Base-by-base conservation (phyloP, 2,329 filamentous ascomycete species). In the Emergomyces pasteurianus region DNA sequence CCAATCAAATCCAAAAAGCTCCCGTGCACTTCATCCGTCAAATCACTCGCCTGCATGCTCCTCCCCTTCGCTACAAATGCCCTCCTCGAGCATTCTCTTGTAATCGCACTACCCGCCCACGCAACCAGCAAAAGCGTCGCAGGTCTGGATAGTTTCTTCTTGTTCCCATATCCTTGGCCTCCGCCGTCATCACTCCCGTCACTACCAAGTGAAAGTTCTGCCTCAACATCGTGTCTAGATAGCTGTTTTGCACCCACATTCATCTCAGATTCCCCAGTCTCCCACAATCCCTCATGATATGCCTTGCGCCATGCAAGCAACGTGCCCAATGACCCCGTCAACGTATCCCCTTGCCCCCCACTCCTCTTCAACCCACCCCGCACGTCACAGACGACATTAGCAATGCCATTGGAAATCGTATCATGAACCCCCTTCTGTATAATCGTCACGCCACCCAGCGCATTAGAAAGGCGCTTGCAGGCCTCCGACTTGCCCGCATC, bases 301-400 rank as follows among this genome's bases (percentile, higher is more conserved):
- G 90, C 90, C 72, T 86, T 86, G 63, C 92, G 82, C 86, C 92
- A 99, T 1, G 85, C 92, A 65, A 97, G 75, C 66, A 99, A 85
- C 3, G 94, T 97, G 1, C 89, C 94, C 65, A 99, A 78, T 40
- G 86, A 86, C 1, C 94, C 94, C 0, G 94, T 97, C 65, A 99
- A 78, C 3, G 94, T 97, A 75, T 99, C 94, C 1, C 94, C 94
- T 76, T 99, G 94, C 0, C 94, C 94, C 55, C 92, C 94, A 61
- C 89, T 92, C 65, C 94, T 81, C 83, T 99, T 99, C 73, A 85
- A 75, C 0, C 92, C 92, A 9, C 94, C 94, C 69, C 84, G 77
- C 2, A 92, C 76, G 67, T 96, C 91, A 31, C 87, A 88, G 0
- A 88, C 78, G 31, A 92, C 75, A n/a, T 89, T 95, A 59, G 80